These are phyloP conservation scores for Neurospora tetrasperma DNA, from an alignment of 495 filamentous ascomycete species.

Conservation along the genomic window DNA sequence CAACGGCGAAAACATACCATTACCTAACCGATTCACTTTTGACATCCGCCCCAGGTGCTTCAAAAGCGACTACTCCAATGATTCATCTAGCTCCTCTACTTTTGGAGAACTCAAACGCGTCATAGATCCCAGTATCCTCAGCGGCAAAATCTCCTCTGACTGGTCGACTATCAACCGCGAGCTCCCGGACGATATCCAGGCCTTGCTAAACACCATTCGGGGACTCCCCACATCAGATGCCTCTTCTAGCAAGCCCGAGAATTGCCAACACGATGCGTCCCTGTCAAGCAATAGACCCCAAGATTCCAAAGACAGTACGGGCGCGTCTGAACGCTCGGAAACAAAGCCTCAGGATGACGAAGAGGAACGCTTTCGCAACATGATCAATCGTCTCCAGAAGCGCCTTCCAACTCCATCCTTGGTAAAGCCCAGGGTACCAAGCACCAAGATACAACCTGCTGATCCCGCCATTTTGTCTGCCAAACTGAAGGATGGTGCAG, in stretches of 20 bases:
- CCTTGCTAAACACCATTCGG: background rate
- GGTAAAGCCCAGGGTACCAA: background rate
- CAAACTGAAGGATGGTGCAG: constrained; percentile 10
- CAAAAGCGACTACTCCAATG: background rate
- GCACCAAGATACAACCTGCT: background rate
- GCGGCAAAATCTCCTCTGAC: background rate
- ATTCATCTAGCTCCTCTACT: background rate
- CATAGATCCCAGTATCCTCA: background rate
- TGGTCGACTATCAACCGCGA: background rate
- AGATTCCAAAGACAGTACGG: background rate
- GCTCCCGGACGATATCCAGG: constrained; percentile 3
- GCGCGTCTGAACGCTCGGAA: background rate
- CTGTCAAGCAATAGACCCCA: background rate
- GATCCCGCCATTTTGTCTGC: constrained; percentile 16
- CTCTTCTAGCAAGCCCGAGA: background rate
- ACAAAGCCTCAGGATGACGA: constrained; percentile 1
- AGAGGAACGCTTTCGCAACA: constrained; percentile 11
- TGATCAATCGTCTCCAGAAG: constrained; percentile 16
- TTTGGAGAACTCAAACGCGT: constrained; percentile 11
- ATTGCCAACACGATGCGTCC: background rate
- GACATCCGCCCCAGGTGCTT: constrained; percentile 10
- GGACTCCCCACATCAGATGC: background rate
- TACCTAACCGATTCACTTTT: constrained; percentile 18
- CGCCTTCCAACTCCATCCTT: background rate
- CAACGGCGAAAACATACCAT: constrained; percentile 13